Evolutionary conservation across 352 stramenopile species (phyloP).

Genomic region (Aphanomyces stellatus): DNA sequence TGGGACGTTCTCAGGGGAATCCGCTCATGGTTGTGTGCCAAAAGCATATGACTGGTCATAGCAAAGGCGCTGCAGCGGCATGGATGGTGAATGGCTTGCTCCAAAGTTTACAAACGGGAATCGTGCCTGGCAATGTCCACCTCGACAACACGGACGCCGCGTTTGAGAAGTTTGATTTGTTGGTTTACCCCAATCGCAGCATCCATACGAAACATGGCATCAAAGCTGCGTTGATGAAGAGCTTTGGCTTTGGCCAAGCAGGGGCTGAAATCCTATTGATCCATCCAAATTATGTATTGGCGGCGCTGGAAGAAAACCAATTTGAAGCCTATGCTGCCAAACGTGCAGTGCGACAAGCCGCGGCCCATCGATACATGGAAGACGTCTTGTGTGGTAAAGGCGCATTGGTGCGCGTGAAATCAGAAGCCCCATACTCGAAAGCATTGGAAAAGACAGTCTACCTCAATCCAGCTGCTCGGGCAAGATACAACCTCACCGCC

Average conservation of each 20-base stretch:
- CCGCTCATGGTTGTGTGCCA: constrained; percentile 20
- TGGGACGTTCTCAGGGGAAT: constrained; percentile 22
- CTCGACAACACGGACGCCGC: constrained; percentile 67
- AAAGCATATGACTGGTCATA: constrained; percentile 24
- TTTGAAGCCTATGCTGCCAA: constrained; percentile 48
- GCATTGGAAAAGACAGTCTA: constrained; percentile 38
- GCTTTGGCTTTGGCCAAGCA: constrained; percentile 73
- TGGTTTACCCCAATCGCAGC: constrained; percentile 73
- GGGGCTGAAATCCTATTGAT: constrained; percentile 60
- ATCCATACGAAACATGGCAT: constrained; percentile 68
- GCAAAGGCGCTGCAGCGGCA: constrained; percentile 21
- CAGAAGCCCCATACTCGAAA: constrained; percentile 59
- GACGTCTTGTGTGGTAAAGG: constrained; percentile 59
- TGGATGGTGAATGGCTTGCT: constrained; percentile 29
- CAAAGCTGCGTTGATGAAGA: constrained; percentile 75
- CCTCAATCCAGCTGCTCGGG: neutral
- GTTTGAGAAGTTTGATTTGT: constrained; percentile 61
- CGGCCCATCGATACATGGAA: constrained; percentile 43
- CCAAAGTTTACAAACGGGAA: too few species aligned
- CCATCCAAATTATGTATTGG: constrained; percentile 52
- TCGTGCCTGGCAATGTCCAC: constrained; percentile 76
- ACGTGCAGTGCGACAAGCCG: constrained; percentile 47
- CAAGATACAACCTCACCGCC: too few species aligned
- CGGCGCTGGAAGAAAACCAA: constrained; percentile 35
- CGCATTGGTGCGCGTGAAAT: constrained; percentile 67